These are phyloP conservation scores for Silene latifolia DNA, from an alignment of 148 eudicot species.

Conservation along the genomic window DNA sequence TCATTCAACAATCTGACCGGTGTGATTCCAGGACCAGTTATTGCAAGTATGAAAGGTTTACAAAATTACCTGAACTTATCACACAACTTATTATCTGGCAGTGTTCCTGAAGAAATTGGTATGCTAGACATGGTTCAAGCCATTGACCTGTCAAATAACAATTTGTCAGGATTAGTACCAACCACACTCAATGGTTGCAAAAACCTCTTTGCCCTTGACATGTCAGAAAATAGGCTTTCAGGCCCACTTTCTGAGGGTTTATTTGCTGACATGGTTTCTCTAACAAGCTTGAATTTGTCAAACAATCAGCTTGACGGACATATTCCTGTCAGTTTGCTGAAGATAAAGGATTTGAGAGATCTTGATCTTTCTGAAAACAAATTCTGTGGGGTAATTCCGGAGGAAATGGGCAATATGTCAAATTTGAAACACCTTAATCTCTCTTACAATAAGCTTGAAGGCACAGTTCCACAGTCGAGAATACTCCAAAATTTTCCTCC, in stretches of 20 bases:
- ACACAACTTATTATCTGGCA: constrained; percentile 47
- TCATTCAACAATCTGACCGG: constrained; percentile 66
- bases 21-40: constrained; percentile 42
- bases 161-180: constrained; percentile 65
- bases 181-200: constrained; percentile 51
- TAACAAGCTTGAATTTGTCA: constrained; percentile 59
- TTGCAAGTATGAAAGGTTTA: constrained; percentile 54
- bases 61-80: constrained; percentile 63
- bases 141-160: constrained; percentile 72
- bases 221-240: constrained; percentile 56
- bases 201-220: constrained; percentile 58
- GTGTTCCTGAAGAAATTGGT: constrained; percentile 62
- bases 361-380: constrained; percentile 70
- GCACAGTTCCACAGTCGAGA: constrained; percentile 59
- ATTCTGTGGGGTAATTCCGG: constrained; percentile 59
- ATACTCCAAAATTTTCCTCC: constrained; percentile 32
- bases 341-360: constrained; percentile 35
- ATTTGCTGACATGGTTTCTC: constrained; percentile 32
- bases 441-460: constrained; percentile 79
- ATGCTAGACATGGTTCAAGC: constrained; percentile 68
- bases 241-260: constrained; percentile 41
- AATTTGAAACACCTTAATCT: constrained; percentile 54
- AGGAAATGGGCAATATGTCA: constrained; percentile 34
- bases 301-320: constrained; percentile 54
- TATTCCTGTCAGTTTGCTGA: constrained; percentile 52